phyloP scores from a whole-genome alignment of 1,284 basidiomycete species.

The Ustilago xerochloae region DNA sequence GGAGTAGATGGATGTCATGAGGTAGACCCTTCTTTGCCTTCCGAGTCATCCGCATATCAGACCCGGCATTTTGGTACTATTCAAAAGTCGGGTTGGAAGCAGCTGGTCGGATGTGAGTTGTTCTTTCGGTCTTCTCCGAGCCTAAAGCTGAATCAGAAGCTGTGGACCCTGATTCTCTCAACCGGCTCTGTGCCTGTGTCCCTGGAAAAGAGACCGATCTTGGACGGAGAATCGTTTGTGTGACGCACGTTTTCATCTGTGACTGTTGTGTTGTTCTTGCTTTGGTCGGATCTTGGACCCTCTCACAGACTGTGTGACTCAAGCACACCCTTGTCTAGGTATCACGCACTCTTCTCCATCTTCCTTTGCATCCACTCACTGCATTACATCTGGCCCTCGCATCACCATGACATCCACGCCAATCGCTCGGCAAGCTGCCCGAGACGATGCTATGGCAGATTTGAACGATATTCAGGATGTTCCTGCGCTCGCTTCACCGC shows the following conservation, averaged over 20 bases:
- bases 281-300: background rate
- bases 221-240: background rate
- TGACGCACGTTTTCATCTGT: background rate
- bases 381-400: too few species aligned
- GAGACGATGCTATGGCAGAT: background rate
- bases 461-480: conserved; percentile 22
- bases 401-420: conserved; percentile 20
- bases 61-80: too few species aligned
- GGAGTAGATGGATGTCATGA: too few species aligned
- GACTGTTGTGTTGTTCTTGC: conserved; percentile 1
- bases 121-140: conserved; percentile 12
- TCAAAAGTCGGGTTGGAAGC: too few species aligned
- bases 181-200: background rate
- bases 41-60: too few species aligned
- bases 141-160: background rate
- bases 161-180: too few species aligned
- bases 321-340: background rate
- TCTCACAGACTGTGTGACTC: background rate
- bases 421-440: background rate
- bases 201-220: background rate
- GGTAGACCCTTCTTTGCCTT: too few species aligned
- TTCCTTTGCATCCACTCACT: background rate
- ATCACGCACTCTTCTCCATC: background rate
- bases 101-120: too few species aligned
- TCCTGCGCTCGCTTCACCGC: conserved; percentile 32